A percentile compares a stretch with the other conserved stretches of the same genome.
phyloP scores from a whole-genome alignment of 768 basidiomycete species.

The Termitomyces sp. region DNA sequence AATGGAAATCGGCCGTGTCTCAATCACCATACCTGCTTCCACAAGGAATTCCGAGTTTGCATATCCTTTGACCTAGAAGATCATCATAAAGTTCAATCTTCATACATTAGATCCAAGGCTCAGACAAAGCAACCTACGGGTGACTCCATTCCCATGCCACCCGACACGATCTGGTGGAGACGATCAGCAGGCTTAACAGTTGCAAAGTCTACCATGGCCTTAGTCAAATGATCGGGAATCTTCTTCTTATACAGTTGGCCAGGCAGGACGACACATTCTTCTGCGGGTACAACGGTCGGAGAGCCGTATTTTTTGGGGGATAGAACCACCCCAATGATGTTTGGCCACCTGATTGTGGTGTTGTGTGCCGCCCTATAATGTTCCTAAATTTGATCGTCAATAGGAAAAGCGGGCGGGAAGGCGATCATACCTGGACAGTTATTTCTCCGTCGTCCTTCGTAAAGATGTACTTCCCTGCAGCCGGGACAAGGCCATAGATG shows the following conservation, averaged over 20 bases:
- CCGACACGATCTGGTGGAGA: slow-evolving; percentile 31
- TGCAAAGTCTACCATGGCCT: slow-evolving; percentile 42
- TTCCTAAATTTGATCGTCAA: slow-evolving; percentile 26
- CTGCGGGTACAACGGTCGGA: slow-evolving; percentile 41
- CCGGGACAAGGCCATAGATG: slow-evolving; percentile 29
- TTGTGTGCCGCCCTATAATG: slow-evolving; percentile 33
- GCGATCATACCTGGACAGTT: slow-evolving; percentile 33
- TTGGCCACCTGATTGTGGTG: slow-evolving; percentile 26
- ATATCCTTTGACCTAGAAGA: slow-evolving; percentile 13
- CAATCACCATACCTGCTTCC: slow-evolving; percentile 36
- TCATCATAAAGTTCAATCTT: not conserved
- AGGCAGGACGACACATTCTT: slow-evolving; percentile 38
- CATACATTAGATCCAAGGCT: not conserved
- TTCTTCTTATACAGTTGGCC: slow-evolving; percentile 47
- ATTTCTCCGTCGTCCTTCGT: slow-evolving; percentile 27
- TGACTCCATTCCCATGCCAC: slow-evolving; percentile 11
- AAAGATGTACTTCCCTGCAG: slow-evolving; percentile 37
- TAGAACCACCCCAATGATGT: slow-evolving; percentile 32
- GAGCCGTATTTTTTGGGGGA: slow-evolving; percentile 18
- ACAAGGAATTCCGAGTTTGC: slow-evolving; percentile 24
- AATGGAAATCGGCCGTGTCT: slow-evolving; percentile 18
- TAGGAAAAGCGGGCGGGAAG: not conserved
- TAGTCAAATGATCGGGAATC: slow-evolving; percentile 31
- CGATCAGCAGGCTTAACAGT: slow-evolving; percentile 40
- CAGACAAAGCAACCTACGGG: slow-evolving; percentile 1